phyloP scores from a whole-genome alignment of 1,284 basidiomycete species.

The Cutaneotrichosporon dermatis region DNA sequence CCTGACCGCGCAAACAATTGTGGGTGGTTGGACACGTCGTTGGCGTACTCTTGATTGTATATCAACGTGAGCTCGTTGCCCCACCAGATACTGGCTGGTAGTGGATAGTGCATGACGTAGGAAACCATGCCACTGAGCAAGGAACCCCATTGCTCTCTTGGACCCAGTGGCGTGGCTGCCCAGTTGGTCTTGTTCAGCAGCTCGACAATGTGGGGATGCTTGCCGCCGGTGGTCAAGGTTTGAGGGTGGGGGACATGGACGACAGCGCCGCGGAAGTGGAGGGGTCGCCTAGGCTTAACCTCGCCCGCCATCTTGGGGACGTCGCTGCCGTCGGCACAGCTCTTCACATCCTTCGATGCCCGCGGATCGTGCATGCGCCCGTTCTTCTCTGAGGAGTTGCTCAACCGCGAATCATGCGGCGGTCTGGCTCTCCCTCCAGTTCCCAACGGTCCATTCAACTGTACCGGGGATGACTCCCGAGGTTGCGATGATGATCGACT shows the following conservation, averaged over 20 bases:
- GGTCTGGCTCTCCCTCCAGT: too few species aligned
- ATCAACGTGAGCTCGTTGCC: constrained; percentile 42
- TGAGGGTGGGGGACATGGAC: not conserved
- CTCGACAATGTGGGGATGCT: constrained; percentile 24
- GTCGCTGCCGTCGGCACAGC: not conserved
- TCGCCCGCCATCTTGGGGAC: not conserved
- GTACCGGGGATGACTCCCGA: too few species aligned
- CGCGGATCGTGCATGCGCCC: not conserved
- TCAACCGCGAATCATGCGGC: too few species aligned
- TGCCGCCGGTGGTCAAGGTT: constrained; percentile 8
- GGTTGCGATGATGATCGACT: too few species aligned
- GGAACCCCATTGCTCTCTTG: constrained; percentile 31
- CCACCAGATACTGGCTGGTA: constrained; percentile 45
- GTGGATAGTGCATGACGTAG: constrained; percentile 38
- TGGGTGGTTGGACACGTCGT: constrained; percentile 34
- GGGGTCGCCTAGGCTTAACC: not conserved
- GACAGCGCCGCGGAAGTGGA: constrained; percentile 8
- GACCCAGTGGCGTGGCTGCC: constrained; percentile 40
- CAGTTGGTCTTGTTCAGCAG: constrained; percentile 41
- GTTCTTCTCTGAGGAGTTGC: too few species aligned
- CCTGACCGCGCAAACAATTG: constrained; percentile 43
- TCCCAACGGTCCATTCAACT: too few species aligned
- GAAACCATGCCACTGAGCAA: constrained; percentile 15
- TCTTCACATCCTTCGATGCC: not conserved
- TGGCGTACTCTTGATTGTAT: constrained; percentile 43